Percentiles rank a stretch among this genome's conserved stretches.
phyloP scores from a whole-genome alignment of 768 basidiomycete species.

The Tremella yokohamensis region DNA sequence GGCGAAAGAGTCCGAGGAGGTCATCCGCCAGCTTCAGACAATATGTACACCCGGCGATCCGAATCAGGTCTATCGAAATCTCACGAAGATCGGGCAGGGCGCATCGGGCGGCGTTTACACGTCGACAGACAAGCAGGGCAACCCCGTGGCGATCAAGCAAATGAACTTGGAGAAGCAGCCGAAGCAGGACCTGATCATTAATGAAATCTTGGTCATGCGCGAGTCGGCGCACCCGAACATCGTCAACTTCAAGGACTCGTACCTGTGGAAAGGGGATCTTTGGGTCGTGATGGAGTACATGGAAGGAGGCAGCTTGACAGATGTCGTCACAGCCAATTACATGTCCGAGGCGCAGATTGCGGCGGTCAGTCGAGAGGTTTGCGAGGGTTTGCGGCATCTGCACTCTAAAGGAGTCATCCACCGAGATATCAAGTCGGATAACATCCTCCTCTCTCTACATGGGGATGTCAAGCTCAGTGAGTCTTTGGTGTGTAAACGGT shows the following conservation, averaged over 20 bases:
- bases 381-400: conserved; percentile 88
- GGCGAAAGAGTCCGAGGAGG: conserved; percentile 67
- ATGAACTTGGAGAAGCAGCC: conserved; percentile 99
- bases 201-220: conserved; percentile 99
- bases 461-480: conserved; percentile 97
- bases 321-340: conserved; percentile 89
- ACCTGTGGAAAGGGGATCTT: conserved; percentile 93
- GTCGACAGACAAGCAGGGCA: conserved; percentile 91
- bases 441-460: conserved; percentile 82
- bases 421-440: conserved; percentile 98
- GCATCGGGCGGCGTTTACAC: conserved; percentile 98
- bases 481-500: conserved; percentile 48
- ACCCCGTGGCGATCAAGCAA: conserved; percentile 97
- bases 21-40: conserved; percentile 81
- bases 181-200: conserved; percentile 99
- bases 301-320: conserved; percentile 93
- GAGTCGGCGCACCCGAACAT: conserved; percentile 96
- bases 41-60: conserved; percentile 99
- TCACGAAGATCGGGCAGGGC: conserved; percentile 97
- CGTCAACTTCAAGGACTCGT: conserved; percentile 98
- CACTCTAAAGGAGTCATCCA: conserved; percentile 97
- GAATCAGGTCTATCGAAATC: conserved; percentile 81
- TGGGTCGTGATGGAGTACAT: conserved; percentile 99
- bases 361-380: conserved; percentile 87
- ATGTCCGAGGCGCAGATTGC: conserved; percentile 99